Evolutionary conservation across 2,329 filamentous ascomycete genomes (phyloP).

Genomic region (Alternaria dauci): DNA sequence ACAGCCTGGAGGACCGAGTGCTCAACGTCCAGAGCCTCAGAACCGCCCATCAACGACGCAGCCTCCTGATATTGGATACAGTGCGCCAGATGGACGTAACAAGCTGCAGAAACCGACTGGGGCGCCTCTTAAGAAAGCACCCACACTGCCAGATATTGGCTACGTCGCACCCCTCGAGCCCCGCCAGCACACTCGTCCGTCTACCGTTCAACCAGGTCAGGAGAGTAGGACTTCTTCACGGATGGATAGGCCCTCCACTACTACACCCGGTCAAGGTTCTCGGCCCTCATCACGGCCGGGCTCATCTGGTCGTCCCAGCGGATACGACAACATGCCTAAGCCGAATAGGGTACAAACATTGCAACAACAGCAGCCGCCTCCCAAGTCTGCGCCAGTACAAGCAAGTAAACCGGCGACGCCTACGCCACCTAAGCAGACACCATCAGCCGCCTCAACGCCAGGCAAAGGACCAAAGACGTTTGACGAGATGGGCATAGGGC

Average conservation of each 20-base stretch:
- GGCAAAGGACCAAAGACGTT: conserved; percentile 92
- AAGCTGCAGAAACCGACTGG: conserved; percentile 53
- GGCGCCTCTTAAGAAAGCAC: conserved; percentile 41
- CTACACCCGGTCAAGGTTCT: conserved; percentile 27
- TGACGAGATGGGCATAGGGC: conserved; percentile 96
- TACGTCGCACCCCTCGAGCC: conserved; percentile 49
- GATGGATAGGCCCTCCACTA: conserved; percentile 36
- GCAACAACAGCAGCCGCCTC: conserved; percentile 31
- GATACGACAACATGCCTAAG: conserved; percentile 36
- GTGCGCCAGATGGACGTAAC: conserved; percentile 55
- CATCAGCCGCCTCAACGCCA: conserved; percentile 48
- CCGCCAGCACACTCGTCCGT: conserved; percentile 47
- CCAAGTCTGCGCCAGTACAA: conserved; percentile 27
- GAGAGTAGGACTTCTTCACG: conserved; percentile 42
- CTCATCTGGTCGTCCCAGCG: conserved; percentile 41
- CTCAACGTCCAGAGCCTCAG: conserved; percentile 46
- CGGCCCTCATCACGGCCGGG: conserved; percentile 36
- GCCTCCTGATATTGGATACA: conserved; percentile 54
- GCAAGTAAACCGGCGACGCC: conserved; percentile 33
- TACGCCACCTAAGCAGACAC: conserved; percentile 41
- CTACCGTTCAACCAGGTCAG: conserved; percentile 46
- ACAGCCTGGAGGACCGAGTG: conserved; percentile 50
- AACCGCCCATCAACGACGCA: conserved; percentile 52
- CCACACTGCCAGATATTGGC: conserved; percentile 48
- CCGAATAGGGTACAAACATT: conserved; percentile 34